Evolutionary conservation across 2,329 filamentous ascomycete species (phyloP), one percentile per base, ranked within the genome.

Genomic region (Furcasterigmium sp.): DNA sequence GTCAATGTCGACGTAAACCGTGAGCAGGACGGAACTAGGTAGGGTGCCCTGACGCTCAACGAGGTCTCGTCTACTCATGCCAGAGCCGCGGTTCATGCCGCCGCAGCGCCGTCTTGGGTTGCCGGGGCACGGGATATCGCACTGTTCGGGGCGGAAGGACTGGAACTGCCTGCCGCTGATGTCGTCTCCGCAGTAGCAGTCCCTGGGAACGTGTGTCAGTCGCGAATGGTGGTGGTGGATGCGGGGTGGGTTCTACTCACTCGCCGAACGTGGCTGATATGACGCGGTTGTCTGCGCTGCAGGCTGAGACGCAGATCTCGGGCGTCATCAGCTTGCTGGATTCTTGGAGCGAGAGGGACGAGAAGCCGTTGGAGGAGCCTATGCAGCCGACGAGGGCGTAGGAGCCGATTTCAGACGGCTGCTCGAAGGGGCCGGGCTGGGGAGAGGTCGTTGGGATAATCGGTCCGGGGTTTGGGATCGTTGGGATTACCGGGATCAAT

Each of bases 111-210:
- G 51, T 2, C 13, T 13, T 0, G 49, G 44, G 45, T 72, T 56
- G 1, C 70, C 71, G 0, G 69, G 64, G 45, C 72, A 75, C 0
- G 55, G 52, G 4, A 51, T 49, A 44, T 65, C 52, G 47, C 72
- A 74, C 35, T 42, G 23, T 3, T 34, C 36, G 3, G 50, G 47
- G 13, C 30, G 9, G 21, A 43, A 49, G 18, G 19, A 26, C n/a
- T 32, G n/a, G 28, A 36, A 41, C 35, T 45, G 35, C 25, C 43
- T 48, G 4, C 44, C 39, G 43, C 50, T 48, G 13, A 48, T 18
- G 8, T 44, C 39, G 17, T 53, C 46, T 25, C 46, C 53, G 41
- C 53, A 55, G 49, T 53, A 52, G 53, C 54, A 56, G 46, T 54
- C 49, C 15, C 48, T 52, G 36, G 26, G 25, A 25, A 14, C 13